Evolutionary conservation across 257 asterid species (phyloP), one percentile per base, ranked within the genome.

Genomic region (Scutellaria barbata): DNA sequence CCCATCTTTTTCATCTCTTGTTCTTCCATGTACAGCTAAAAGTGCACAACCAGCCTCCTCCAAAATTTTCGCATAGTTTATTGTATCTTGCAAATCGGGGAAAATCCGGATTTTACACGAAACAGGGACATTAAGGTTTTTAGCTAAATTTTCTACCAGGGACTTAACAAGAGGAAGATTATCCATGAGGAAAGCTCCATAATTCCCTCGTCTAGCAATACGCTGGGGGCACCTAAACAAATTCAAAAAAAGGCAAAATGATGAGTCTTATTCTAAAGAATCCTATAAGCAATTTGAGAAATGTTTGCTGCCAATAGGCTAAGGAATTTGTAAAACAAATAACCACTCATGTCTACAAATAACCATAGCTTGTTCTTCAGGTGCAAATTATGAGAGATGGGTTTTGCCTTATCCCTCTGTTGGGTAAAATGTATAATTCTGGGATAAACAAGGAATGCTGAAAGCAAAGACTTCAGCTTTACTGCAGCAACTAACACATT

Each of bases 151-250:
- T 74, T 92, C 95, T 46, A 95, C 99, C 50, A 95, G 85, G 42
- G 94, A 89, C 74, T 86, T 92, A 61, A 89, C 89, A 5, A 92
- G 86, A 56, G 97, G 88, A 73, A 95, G 99, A 71, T 95, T 89
- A 52, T 95, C 98, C 99, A 95, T 95, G 60, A 95, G 92, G 82
- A 95, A 95, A 74, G 98, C 98, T 73, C 99, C 98, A 51, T 95
- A 95, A 64, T 95, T 76, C 16, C 99, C 99, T 6, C 97, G 81
- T 74, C 84, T 85, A 1, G 98, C 99, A 50, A 95, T 95, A 13
- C 96, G 93, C 75, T 95, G 99, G 33, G 99, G 98, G 74, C 99
- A 95, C 73, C 99, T 92, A 67, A 18, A 85, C 0, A 61, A 69
- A 46, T 30, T 40, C 35, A 7, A 30, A 48, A 35, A 74, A 22